Percentiles rank a stretch among this genome's conserved stretches.
phyloP scores from a whole-genome alignment of 2,329 filamentous ascomycete species.

The Blastomyces gilchristii region DNA sequence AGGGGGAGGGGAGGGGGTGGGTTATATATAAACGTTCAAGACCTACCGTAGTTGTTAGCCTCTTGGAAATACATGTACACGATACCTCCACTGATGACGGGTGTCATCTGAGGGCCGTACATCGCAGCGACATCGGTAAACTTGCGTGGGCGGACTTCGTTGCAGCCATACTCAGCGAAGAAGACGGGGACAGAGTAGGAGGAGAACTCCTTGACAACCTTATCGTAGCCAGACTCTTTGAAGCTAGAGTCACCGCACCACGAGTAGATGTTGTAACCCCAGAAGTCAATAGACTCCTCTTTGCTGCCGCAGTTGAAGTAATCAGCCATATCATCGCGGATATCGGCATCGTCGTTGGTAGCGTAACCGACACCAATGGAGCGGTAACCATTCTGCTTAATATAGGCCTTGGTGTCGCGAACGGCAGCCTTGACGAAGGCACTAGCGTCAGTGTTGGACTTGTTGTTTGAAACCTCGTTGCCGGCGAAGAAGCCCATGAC shows the following conservation, averaged over 20 bases:
- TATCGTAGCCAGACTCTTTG: slow-evolving; percentile 64
- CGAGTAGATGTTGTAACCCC: slow-evolving; percentile 99
- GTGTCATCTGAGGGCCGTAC: slow-evolving; percentile 69
- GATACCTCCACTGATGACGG: slow-evolving; percentile 88
- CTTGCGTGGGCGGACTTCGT: slow-evolving; percentile 57
- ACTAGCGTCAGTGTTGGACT: slow-evolving; percentile 79
- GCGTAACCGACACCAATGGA: slow-evolving; percentile 86
- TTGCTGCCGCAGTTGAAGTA: slow-evolving; percentile 79
- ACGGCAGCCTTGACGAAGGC: slow-evolving; percentile 97
- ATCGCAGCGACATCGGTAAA: slow-evolving; percentile 81
- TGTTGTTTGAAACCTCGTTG: slow-evolving; percentile 88
- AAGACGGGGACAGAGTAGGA: slow-evolving; percentile 90
- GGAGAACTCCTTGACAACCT: slow-evolving; percentile 74
- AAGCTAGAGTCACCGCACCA: slow-evolving; percentile 88
- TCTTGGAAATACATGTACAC: slow-evolving; percentile 99
- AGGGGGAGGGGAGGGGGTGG: background rate
- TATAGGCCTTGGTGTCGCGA: slow-evolving; percentile 90
- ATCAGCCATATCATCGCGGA: slow-evolving; percentile 69
- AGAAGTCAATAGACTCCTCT: slow-evolving; percentile 74
- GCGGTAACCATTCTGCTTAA: slow-evolving; percentile 67
- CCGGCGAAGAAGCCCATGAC: slow-evolving; percentile 96
- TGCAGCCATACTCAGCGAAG: slow-evolving; percentile 99
- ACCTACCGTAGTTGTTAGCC: slow-evolving; percentile 69
- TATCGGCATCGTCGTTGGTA: slow-evolving; percentile 80
- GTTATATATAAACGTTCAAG: background rate